Evolutionary conservation across 768 basidiomycete genomes (phyloP).

Genomic region (Boletus edulis): DNA sequence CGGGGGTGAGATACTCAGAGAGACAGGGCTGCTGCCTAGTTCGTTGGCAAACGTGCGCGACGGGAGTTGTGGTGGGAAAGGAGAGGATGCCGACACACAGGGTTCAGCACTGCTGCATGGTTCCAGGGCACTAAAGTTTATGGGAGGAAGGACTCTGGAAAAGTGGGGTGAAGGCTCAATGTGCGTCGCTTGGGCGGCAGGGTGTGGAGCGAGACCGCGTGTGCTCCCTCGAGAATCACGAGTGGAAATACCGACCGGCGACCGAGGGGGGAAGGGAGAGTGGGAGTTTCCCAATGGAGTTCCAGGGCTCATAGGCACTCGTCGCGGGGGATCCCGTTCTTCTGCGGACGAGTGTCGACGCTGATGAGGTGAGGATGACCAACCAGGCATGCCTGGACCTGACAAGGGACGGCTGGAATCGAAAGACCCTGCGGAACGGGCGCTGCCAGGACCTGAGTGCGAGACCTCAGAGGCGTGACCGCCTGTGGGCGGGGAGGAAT

Average conservation of each 20-base stretch:
- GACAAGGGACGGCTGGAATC: conserved; percentile 43
- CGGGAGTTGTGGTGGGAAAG: conserved; percentile 24
- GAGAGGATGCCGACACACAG: conserved; percentile 19
- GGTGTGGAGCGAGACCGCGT: conserved; percentile 10
- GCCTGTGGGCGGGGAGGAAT: conserved; percentile 7
- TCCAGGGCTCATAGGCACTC: conserved; percentile 8
- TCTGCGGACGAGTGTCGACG: conserved; percentile 18
- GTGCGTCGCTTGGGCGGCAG: conserved; percentile 6
- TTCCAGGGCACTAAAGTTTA: conserved; percentile 17
- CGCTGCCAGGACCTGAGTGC: conserved; percentile 11
- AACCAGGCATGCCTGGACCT: conserved; percentile 56
- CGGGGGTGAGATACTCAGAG: conserved; percentile 44
- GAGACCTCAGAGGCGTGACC: conserved; percentile 10
- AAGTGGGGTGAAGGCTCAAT: conserved; percentile 22
- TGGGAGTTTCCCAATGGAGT: conserved; percentile 2
- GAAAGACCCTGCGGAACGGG: conserved; percentile 24
- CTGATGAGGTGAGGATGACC: conserved; percentile 15
- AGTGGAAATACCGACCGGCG: conserved; percentile 6
- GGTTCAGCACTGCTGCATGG: conserved; percentile 13
- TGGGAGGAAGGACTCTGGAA: conserved; percentile 31
- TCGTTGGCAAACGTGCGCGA: conserved; percentile 13
- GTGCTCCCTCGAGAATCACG: conserved; percentile 11
- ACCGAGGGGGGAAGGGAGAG: conserved; percentile 1
- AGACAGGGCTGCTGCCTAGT: conserved; percentile 7
- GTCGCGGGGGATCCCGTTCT: conserved; percentile 17